Base-by-base conservation (phyloP, 73 alveolate species). In the Breviolum minutum region DNA sequence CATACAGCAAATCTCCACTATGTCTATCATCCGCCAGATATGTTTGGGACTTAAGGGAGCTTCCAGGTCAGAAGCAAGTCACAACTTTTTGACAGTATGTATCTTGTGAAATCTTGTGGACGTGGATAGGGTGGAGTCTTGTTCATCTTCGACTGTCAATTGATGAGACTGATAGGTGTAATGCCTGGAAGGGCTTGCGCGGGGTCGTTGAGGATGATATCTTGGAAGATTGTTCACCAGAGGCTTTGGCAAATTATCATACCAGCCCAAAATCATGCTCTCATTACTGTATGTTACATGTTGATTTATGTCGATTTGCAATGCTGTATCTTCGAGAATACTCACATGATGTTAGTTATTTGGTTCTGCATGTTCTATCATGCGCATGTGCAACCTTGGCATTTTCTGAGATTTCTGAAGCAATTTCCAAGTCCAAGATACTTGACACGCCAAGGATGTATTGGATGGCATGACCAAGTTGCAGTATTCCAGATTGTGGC, bases 401-500 rank as follows among this genome's bases (percentile, higher is more conserved):
- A 40, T 40, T 40, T 40, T 40, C 54, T 40, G 54, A 40, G 54
- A 40, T 40, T 40, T 40, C 54, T 40, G 54, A 40, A 40, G 54
- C 54, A 40, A 40, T 40, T 40, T 40, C 54, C 54, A 40, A 40
- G 54, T 40, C 54, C 54, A 40, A 40, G 62, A n/a, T n/a, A n/a
- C 86, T 27, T 29, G 24, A 29, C 10, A 29, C 40, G n/a, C 86
- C 14, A 24, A 77, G 86, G 86, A 77, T 20, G 61, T 77, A 0
- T 30, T 77, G 86, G 86, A 77, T 77, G 86, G 86, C 86, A 77
- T 77, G 86, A 77, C 86, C 17, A 77, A 77, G 62, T 29, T 77
- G 63, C 86, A 77, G 63, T 77, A 77, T n/a, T 77, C 86, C 26
- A 77, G 86, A 77, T 29, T 77, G 86, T 77, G 63, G 62, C 86